These are phyloP conservation scores for Pouteria campechiana DNA, from an alignment of 179 eudicot genomes.

Conservation along the genomic window DNA sequence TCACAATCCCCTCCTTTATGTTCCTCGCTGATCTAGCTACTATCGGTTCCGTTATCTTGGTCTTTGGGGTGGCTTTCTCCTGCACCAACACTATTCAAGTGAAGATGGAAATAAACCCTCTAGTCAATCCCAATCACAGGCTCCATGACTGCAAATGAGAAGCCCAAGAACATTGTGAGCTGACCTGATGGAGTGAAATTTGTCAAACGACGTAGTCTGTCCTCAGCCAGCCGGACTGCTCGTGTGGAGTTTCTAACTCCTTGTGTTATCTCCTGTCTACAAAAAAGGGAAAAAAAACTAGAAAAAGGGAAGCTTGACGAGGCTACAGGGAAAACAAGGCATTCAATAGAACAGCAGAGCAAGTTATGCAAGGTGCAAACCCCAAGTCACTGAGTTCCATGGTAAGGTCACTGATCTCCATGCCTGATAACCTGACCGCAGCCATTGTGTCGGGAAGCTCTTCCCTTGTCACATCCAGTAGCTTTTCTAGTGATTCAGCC, in stretches of 20 bases:
- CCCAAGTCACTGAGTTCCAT: conserved; percentile 93
- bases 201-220: conserved; percentile 48
- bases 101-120: conserved; percentile 41
- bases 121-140: conserved; percentile 1
- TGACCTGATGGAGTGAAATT: conserved; percentile 58
- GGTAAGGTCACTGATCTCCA: conserved; percentile 94
- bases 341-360: neutral
- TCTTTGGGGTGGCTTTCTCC: conserved; percentile 27
- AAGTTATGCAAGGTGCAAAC: conserved; percentile 18
- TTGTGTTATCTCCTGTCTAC: conserved; percentile 74
- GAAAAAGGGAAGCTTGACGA: neutral
- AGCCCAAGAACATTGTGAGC: conserved; percentile 3
- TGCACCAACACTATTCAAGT: conserved; percentile 70
- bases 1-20: conserved; percentile 47
- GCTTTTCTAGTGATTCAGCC: conserved; percentile 76
- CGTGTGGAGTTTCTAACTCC: conserved; percentile 79
- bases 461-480: conserved; percentile 73
- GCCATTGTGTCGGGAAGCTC: conserved; percentile 96
- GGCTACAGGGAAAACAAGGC: neutral
- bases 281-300: conserved; percentile 1
- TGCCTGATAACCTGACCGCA: conserved; percentile 80
- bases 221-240: conserved; percentile 74
- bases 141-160: neutral
- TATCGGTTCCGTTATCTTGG: conserved; percentile 24
- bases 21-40: conserved; percentile 56